phyloP scores from a whole-genome alignment of 2,329 filamentous ascomycete species.

The Trichophyton rubrum region DNA sequence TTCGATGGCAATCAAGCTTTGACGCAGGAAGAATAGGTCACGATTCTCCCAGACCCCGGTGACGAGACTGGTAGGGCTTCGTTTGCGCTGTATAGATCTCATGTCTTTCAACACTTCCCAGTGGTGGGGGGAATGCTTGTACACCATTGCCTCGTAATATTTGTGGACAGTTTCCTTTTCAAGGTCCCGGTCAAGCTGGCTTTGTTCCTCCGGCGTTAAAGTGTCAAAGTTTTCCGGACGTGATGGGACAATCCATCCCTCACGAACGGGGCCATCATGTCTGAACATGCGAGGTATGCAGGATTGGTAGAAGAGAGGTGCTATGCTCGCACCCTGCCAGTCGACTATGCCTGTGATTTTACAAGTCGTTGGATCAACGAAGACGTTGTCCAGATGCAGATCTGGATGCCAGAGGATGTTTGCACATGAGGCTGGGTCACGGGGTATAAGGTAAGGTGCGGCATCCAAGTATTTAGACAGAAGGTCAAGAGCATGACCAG shows the following conservation, averaged over 20 bases:
- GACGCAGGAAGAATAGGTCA: conserved; percentile 24
- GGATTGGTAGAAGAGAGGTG: conserved; percentile 21
- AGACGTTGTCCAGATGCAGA: conserved; percentile 23
- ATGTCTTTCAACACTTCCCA: conserved; percentile 19
- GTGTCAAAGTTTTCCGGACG: conserved; percentile 20
- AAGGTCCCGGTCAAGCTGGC: conserved; percentile 18
- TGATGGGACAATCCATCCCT: conserved; percentile 22
- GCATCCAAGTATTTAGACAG: conserved; percentile 17
- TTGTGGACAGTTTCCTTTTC: conserved; percentile 25
- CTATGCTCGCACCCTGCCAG: conserved; percentile 20
- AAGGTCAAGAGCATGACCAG: conserved; percentile 17
- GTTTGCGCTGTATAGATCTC: conserved; percentile 13
- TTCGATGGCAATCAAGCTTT: conserved; percentile 11
- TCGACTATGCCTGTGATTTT: conserved; percentile 22
- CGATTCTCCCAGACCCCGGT: conserved; percentile 22
- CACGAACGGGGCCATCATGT: conserved; percentile 19
- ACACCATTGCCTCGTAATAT: conserved; percentile 24
- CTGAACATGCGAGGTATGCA: conserved; percentile 21
- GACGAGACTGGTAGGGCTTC: conserved; percentile 23
- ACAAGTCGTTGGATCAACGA: conserved; percentile 20
- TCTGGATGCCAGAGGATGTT: conserved; percentile 9
- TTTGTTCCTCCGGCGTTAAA: conserved; percentile 18
- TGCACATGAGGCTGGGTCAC: neutral
- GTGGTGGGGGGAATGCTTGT: conserved; percentile 19
- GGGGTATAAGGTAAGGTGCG: neutral